These are phyloP conservation scores for Ophiostoma quercus DNA, from an alignment of 2,329 filamentous ascomycete species.

Conservation along the genomic window DNA sequence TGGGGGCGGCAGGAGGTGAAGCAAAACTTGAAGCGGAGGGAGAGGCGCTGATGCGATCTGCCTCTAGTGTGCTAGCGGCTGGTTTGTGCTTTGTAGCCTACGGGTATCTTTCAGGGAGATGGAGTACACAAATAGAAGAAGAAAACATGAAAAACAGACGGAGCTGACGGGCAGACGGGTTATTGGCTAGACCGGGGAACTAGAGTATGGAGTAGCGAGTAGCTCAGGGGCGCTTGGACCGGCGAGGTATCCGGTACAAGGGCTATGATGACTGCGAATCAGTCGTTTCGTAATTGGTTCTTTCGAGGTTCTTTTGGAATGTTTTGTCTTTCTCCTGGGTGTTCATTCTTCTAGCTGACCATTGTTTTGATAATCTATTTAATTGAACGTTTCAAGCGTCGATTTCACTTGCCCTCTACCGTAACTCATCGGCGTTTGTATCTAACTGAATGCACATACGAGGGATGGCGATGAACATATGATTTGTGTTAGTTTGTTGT, in stretches of 20 bases:
- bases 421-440: background rate
- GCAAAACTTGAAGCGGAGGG: background rate
- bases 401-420: background rate
- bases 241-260: background rate
- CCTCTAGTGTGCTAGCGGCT: background rate
- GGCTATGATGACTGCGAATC: background rate
- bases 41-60: background rate
- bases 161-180: background rate
- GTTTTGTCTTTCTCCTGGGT: background rate
- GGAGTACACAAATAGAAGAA: background rate
- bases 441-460: background rate
- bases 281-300: background rate
- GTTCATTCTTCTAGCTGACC: background rate
- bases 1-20: background rate
- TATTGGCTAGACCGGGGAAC: background rate
- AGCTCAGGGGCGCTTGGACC: background rate
- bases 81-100: background rate
- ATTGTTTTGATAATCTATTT: too few species aligned
- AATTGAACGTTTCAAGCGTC: background rate
- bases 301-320: background rate
- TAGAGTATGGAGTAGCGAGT: background rate
- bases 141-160: background rate
- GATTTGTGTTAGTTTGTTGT: background rate
- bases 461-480: background rate
- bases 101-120: background rate